Base-by-base conservation (phyloP, 345 rosid genomes). In the Eucalyptus regnans region DNA sequence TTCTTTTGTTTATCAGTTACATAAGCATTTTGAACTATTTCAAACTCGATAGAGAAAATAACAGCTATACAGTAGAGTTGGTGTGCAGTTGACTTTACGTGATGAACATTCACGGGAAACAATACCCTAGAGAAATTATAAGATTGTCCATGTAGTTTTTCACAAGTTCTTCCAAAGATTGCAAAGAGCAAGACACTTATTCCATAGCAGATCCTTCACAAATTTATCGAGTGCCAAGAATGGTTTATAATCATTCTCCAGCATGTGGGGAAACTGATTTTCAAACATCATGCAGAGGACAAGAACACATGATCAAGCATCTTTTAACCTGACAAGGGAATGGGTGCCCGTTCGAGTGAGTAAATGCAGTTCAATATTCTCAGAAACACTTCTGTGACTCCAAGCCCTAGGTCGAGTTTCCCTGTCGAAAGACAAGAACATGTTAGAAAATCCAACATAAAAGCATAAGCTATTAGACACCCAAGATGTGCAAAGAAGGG, bases 231-330 rank as follows among this genome's bases (percentile, higher is more conserved):
- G 98, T 33, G 99, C 99, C 68, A 99, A 97, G 90, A 94, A 94
- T 29, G 99, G 99, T 88, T 97, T 96, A 79, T 96, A 97, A 91
- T 97, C 98, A 88, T 96, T 95, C 54, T 96, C 98, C 92, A 97
- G 87, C 99, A 97, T 96, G 92, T 97, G 99, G 2, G 99, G 99
- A 92, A 96, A 99, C 9, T 99, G 97, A 91, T 97, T 96, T 93
- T 96, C 98, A 93, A 96, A 95, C 96, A 96, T 96, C 99, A 99
- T 97, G 96, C 91, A 52, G 6, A 41, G 58, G 58, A 44, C 6
- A 86, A 48, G 60, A 79, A 76, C 81, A 71, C 44, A 17, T 71
- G 25, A 71, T 71, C 81, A 71, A 71, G 46, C 46, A 37, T 71
- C 8, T 71, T 71, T 71, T 71, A 71, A 71, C 20, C 0, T 37